Base-by-base conservation (phyloP, 768 basidiomycete genomes). In the Boletus huronensis region DNA sequence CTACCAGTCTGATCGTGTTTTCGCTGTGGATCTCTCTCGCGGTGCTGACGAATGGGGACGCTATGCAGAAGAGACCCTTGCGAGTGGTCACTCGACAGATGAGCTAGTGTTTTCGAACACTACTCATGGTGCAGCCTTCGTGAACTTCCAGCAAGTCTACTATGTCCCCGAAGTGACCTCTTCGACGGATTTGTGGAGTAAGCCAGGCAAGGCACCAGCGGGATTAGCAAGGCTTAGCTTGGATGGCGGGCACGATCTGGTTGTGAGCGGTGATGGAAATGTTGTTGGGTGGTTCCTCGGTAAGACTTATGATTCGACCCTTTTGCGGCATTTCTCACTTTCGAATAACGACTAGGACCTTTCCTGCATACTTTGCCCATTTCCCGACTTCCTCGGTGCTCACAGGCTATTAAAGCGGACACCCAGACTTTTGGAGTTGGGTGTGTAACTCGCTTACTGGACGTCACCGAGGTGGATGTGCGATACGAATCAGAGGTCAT, bases 211-310 rank as follows among this genome's bases (percentile, higher is more conserved):
- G 62, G 80, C 86, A 3, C 84, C 86, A 2, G 74, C 74, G 28
- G 82, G 82, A 3, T 64, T 88, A 52, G 77, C 77, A 4, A 77
- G 87, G 32, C 54, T 89, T 54, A 88, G 87, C 61, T 62, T 87
- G 58, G 86, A 89, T 65, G 88, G 88, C 17, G 88, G 87, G 1
- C 88, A 90, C 60, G 84, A 85, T 63, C 65, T 89, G 35, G 76
- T 81, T 2, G 84, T 80, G 73, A 85, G 80, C 32, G 63, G 77
- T 11, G 83, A 88, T 64, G 87, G 88, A 17, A 80, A 76, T 50
- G 82, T 73, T 31, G 52, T 89, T 32, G 86, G 87, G 57, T 90
- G 88, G 88, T 80, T 90, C 69, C 75, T 90, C 29, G 88, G 88
- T 87, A 64, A 42, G 75, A 39, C 11, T 34, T 45, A 23, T 35